A percentile compares a stretch with the other conserved stretches of the same genome.
Conservation (phyloP, 2,329 filamentous ascomycete genomes). For the Trichophyton schoenleinii region DNA sequence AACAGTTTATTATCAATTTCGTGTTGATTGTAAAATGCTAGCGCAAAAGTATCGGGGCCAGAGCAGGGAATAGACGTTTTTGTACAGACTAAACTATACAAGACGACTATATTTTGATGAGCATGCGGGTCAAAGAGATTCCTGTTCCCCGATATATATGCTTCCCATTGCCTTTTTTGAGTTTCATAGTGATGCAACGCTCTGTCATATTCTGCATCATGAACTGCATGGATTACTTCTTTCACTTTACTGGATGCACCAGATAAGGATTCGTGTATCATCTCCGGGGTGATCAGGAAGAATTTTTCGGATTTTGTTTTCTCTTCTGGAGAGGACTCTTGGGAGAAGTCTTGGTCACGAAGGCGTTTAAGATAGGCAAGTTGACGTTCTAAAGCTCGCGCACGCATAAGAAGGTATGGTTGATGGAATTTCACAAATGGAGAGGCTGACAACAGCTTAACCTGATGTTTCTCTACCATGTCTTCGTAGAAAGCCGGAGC, state of each 20-base stretch:
- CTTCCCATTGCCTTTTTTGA: conserved; percentile 92
- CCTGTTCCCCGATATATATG: conserved; percentile 75
- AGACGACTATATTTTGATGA: conserved; percentile 89
- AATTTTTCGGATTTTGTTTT: conserved; percentile 60
- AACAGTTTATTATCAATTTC: conserved; percentile 52
- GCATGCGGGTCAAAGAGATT: conserved; percentile 89
- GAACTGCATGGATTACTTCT: conserved; percentile 86
- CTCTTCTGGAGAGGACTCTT: conserved; percentile 39
- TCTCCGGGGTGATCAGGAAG: conserved; percentile 83
- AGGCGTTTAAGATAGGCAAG: conserved; percentile 71
- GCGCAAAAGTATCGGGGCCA: conserved; percentile 77
- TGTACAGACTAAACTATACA: conserved; percentile 90
- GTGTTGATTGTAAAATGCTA: conserved; percentile 90
- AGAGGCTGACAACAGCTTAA: conserved; percentile 84
- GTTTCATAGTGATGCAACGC: conserved; percentile 87
- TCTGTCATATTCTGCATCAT: conserved; percentile 94
- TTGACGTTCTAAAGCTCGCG: conserved; percentile 77
- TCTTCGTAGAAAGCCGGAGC: conserved; percentile 91
- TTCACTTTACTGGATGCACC: conserved; percentile 75
- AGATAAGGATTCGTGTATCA: conserved; percentile 76
- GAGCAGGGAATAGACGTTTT: conserved; percentile 85
- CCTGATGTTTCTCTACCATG: conserved; percentile 85
- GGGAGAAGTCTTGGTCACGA: conserved; percentile 52
- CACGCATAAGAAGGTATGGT: conserved; percentile 83
- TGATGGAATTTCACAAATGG: conserved; percentile 93